phyloP scores from a whole-genome alignment of 352 stramenopile genomes.

The Pythium pyrilobum region DNA sequence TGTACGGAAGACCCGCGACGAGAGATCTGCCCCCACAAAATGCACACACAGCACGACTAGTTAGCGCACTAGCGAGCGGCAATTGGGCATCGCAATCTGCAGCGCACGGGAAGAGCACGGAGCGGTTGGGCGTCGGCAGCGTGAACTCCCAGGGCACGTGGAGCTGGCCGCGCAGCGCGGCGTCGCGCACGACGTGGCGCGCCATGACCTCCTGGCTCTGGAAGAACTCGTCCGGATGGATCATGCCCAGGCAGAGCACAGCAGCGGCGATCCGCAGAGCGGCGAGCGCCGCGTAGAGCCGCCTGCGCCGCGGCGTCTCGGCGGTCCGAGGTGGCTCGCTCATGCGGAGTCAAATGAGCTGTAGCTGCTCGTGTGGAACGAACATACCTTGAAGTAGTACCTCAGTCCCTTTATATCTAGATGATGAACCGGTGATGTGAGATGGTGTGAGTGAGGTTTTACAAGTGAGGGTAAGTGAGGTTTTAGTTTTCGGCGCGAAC shows the following conservation, averaged over 20 bases:
- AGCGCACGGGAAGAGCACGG: conserved; percentile 68
- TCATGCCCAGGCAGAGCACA: conserved; percentile 42
- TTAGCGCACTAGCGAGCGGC: not conserved
- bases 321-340: too few relatives aligned
- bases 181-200: conserved; percentile 28
- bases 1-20: conserved; percentile 44
- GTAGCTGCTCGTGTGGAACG: too few relatives aligned
- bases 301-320: too few relatives aligned
- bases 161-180: conserved; percentile 20
- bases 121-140: conserved; percentile 56
- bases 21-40: conserved; percentile 25
- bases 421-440: not conserved
- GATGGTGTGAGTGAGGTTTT: not conserved
- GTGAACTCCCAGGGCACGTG: conserved; percentile 77
- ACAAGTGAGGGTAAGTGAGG: not conserved
- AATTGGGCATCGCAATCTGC: too few relatives aligned
- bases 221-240: conserved; percentile 86
- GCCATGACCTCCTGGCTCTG: conserved; percentile 85
- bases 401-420: not conserved
- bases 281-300: conserved; percentile 30
- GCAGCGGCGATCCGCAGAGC: conserved; percentile 31
- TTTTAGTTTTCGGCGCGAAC: not conserved
- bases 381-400: conserved; percentile 15
- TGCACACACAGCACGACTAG: not conserved
- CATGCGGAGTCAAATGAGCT: too few relatives aligned